Base-by-base conservation (phyloP, 331 rosid genomes). In the Stylosanthes scabra region DNA sequence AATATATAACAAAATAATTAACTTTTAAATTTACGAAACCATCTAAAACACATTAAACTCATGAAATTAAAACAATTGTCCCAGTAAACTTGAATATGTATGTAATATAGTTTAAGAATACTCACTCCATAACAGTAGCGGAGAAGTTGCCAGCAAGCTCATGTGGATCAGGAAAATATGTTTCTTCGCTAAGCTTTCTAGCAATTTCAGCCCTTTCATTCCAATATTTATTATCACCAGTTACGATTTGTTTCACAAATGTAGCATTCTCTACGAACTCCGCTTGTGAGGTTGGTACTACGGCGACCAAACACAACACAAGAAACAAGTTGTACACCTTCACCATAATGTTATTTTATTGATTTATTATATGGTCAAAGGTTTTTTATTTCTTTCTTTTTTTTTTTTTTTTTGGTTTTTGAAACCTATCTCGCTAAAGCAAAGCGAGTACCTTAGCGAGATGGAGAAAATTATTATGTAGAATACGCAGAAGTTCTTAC, bases 181-280 rank as follows among this genome's bases (percentile, higher is more conserved):
- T 86, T 3, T 50, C 2, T 0, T 12, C 7, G 75, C 78, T 84
- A 10, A 3, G 50, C 46, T 63, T 7, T 9, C 37, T 16, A 46
- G 96, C 95, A 7, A 20, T 5, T 16, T 3, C 12, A 1, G 74
- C 84, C 69, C 76, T 82, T 20, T 28, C 20, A 47, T 71, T 56
- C 98, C 98, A 90, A 82, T 90, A 92, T 5, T 67, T 67, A 56
- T 88, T 89, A 25, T 68, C 42, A 10, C 25, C 11, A 2, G 4
- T 13, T 2, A 25, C 3, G 8, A 39, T 45, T 0, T 3, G 15
- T 3, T 16, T 0, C 96, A 83, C 87, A 47, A 63, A 88, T 0
- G 25, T 20, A 2, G 62, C 76, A 3, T 31, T 25, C 41, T 83
- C 83, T 25, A 46, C 68, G 2, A 70, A 66, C 58, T 67, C 75